Evolutionary conservation across 202 grass and related monocot genomes (phyloP), one percentile per base, ranked within the genome.

Genomic region (Panicum hallii): DNA sequence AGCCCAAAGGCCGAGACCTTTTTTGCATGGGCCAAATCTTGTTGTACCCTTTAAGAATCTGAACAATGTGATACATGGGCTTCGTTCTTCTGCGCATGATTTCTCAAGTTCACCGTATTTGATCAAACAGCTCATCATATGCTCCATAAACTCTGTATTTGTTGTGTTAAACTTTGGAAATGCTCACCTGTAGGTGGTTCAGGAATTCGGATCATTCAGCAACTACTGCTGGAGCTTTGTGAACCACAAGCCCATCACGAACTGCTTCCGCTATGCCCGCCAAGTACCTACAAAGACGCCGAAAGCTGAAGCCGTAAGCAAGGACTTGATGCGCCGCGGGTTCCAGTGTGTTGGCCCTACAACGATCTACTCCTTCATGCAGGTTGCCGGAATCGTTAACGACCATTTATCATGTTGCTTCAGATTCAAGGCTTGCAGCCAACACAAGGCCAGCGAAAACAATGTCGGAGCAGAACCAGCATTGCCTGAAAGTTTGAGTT

Each of bases 291-390:
- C 69, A 56, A 95, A 87, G 80, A 92, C 83, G 2, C 90, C 88
- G 15, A 95, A 90, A 90, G 87, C 93, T 23, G 88, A 95, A 84
- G 75, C 77, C 44, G 85, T 95, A 45, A 95, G 90, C 93, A 92
- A 89, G 80, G 83, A 90, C 67, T 19, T 95, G 76, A 92, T 95
- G 90, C 88, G 78, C 16, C 83, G 93, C 83, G 93, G 88, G 7
- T 95, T 95, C 80, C 88, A 58, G 12, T 90, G 88, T 15, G 86
- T 95, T 75, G 93, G 88, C 2, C 86, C 93, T 6, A 95, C 90
- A 52, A 85, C 85, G 13, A 80, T 95, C 57, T 95, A 95, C 80
- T 90, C 83, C 12, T 90, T 90, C 78, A 95, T 95, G 93, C 93
- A 95, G 76, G 88, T 81, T 22, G 10, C 80, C 5, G 90, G 90